Evolutionary conservation across 495 filamentous ascomycete genomes (phyloP).

Genomic region (Lasiosphaeria ovina): DNA sequence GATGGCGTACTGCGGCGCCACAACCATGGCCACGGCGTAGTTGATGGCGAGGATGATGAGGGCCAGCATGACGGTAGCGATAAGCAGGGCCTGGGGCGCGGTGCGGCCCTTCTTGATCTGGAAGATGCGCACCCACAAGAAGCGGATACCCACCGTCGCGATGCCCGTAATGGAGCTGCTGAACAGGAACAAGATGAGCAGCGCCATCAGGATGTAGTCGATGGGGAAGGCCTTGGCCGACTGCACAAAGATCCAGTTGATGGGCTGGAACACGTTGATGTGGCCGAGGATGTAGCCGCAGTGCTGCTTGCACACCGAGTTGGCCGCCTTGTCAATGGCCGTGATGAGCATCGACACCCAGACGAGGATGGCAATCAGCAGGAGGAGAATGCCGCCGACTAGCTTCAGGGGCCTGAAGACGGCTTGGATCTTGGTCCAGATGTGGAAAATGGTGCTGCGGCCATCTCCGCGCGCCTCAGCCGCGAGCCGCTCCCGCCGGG

Average conservation of each 20-base stretch:
- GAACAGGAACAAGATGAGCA: slow-evolving; percentile 84
- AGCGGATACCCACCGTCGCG: slow-evolving; percentile 83
- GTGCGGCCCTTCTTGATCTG: slow-evolving; percentile 85
- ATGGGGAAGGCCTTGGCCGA: slow-evolving; percentile 83
- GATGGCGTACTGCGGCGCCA: slow-evolving; percentile 91
- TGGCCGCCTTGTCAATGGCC: slow-evolving; percentile 91
- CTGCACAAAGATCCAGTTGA: slow-evolving; percentile 87
- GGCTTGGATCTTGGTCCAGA: slow-evolving; percentile 75
- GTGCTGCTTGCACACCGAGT: slow-evolving; percentile 83
- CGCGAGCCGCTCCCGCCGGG: slow-evolving; percentile 82
- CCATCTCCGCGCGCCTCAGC: slow-evolving; percentile 75
- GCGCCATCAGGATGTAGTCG: slow-evolving; percentile 84
- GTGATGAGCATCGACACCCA: slow-evolving; percentile 95
- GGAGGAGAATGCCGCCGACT: slow-evolving; percentile 73
- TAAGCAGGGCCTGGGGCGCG: slow-evolving; percentile 85
- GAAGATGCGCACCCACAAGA: slow-evolving; percentile 92
- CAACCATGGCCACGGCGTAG: slow-evolving; percentile 85
- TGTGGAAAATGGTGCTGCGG: slow-evolving; percentile 62
- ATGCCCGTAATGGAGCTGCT: slow-evolving; percentile 81
- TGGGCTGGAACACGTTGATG: slow-evolving; percentile 88
- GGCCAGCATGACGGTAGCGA: slow-evolving; percentile 86
- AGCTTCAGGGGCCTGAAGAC: slow-evolving; percentile 81
- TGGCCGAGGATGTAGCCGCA: slow-evolving; percentile 94
- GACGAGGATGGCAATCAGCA: slow-evolving; percentile 66
- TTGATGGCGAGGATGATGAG: slow-evolving; percentile 86